Evolutionary conservation across 2,329 filamentous ascomycete species (phyloP).

Genomic region (Colletotrichum karsti): DNA sequence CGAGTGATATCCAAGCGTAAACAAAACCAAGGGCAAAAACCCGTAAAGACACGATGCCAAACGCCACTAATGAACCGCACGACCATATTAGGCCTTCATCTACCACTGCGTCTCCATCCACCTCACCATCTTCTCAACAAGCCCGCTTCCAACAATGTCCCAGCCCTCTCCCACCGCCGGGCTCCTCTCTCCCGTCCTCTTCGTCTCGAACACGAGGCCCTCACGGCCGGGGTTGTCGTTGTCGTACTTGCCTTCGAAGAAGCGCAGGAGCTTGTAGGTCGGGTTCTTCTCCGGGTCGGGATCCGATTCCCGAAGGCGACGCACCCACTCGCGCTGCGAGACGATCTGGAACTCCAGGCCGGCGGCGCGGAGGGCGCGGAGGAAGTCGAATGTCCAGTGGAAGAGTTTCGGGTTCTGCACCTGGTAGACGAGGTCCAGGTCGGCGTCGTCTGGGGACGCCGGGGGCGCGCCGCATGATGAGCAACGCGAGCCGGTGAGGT

Average conservation of each 20-base stretch:
- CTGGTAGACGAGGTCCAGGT: conserved; percentile 52
- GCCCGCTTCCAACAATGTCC: conserved; percentile 46
- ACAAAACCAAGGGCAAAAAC: not conserved
- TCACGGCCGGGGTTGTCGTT: conserved; percentile 46
- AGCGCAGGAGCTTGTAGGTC: conserved; percentile 59
- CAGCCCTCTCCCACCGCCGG: conserved; percentile 41
- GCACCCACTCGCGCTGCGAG: conserved; percentile 52
- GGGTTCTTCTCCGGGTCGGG: conserved; percentile 58
- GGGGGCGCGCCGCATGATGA: conserved; percentile 39
- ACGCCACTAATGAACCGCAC: not conserved
- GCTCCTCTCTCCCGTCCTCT: conserved; percentile 40
- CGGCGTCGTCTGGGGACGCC: conserved; percentile 14
- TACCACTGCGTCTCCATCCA: conserved; percentile 39
- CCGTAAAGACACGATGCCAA: not conserved
- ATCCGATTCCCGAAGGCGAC: conserved; percentile 51
- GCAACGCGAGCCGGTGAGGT: conserved; percentile 32
- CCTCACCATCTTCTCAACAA: conserved; percentile 46
- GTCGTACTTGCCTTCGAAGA: conserved; percentile 61
- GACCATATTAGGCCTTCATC: not conserved
- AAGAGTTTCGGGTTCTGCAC: conserved; percentile 59
- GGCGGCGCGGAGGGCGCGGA: conserved; percentile 55
- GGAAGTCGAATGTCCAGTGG: conserved; percentile 60
- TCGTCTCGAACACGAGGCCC: conserved; percentile 47
- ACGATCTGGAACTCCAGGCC: conserved; percentile 55
- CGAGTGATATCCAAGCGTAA: not conserved